These are phyloP conservation scores for Saccharomycopsis sp. DNA, from an alignment of 805 yeast species.

Conservation along the genomic window DNA sequence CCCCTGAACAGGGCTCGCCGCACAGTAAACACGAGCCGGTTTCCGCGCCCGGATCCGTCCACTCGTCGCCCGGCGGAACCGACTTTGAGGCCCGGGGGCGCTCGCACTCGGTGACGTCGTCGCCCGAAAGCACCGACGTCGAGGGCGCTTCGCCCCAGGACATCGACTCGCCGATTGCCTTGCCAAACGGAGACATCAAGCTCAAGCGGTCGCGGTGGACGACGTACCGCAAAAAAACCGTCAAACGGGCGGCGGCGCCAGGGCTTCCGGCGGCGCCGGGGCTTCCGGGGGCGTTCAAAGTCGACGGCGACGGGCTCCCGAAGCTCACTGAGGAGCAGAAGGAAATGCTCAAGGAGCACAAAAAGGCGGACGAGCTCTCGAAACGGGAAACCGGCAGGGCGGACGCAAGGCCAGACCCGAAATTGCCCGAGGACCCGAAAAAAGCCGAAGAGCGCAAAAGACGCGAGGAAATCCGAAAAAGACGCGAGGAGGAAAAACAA, in stretches of 20 bases:
- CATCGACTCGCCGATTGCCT: constrained; percentile 13
- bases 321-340: constrained; percentile 3
- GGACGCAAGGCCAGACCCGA: neutral
- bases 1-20: neutral
- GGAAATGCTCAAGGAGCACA: constrained; percentile 1
- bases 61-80: neutral
- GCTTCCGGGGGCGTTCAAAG: neutral
- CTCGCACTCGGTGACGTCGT: constrained; percentile 8
- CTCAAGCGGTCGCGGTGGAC: constrained; percentile 44
- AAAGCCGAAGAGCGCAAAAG: constrained; percentile 3
- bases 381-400: neutral
- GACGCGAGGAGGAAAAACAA: constrained; percentile 7
- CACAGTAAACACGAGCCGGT: neutral
- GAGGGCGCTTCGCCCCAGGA: constrained; percentile 6
- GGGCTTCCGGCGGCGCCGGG: neutral
- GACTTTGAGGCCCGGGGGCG: neutral
- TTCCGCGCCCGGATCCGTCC: neutral
- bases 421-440: neutral
- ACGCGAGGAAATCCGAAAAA: constrained; percentile 9
- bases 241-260: constrained; percentile 1
- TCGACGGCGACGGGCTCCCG: neutral
- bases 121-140: constrained; percentile 10
- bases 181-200: constrained; percentile 29
- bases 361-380: constrained; percentile 5
- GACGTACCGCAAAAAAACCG: constrained; percentile 39